Conservation (phyloP, 108 stramenopile species). For the Nitzschia palea region DNA sequence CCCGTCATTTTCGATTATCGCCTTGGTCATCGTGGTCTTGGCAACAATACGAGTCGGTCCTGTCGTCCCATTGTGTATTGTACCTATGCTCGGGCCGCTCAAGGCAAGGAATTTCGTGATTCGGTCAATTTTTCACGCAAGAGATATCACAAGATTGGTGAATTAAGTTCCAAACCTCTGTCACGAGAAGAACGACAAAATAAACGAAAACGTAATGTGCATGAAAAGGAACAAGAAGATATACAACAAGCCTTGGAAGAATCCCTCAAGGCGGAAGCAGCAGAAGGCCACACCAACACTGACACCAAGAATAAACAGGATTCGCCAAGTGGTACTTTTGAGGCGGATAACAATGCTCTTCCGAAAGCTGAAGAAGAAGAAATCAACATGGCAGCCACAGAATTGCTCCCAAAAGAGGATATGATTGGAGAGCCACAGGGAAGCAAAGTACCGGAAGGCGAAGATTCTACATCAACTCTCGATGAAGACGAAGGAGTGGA, state of each 20-base stretch:
- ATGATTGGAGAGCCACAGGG: no score
- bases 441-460: no score
- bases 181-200: conserved; percentile 70
- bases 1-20: conserved; percentile 90
- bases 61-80: conserved; percentile 84
- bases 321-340: no score
- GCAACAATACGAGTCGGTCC: conserved; percentile 50
- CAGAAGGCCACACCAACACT: no score
- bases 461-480: no score
- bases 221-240: conserved; percentile 9
- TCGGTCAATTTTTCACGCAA: conserved; percentile 80
- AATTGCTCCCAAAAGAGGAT: no score
- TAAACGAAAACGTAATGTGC: conserved; percentile 42
- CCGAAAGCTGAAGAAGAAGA: no score
- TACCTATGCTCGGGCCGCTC: conserved; percentile 71
- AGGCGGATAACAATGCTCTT: no score
- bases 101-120: conserved; percentile 79
- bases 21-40: conserved; percentile 79
- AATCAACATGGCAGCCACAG: no score
- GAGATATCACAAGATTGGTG: conserved; percentile 79
- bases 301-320: no score
- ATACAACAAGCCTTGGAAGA: conserved; percentile 10
- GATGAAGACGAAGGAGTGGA: no score
- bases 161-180: conserved; percentile 59
- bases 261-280: neutral